Conservation (phyloP, 1,284 basidiomycete genomes). For the Melampsora abietis-canadensis region DNA sequence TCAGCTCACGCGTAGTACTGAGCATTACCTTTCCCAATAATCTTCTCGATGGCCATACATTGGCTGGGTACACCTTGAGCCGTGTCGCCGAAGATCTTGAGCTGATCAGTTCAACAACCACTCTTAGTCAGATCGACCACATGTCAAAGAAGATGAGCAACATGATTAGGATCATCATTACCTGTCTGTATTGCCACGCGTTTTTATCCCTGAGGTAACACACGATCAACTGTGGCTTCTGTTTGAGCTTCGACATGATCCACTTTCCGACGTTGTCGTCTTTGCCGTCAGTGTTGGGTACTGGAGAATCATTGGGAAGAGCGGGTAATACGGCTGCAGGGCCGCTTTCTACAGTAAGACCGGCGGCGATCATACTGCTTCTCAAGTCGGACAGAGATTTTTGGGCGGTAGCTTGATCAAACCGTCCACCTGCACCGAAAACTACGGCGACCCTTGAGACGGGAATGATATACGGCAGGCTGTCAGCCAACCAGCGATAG, state of each 20-base stretch:
- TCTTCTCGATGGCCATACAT: conserved; percentile 33
- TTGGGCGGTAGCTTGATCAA: background rate
- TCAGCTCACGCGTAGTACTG: conserved; percentile 40
- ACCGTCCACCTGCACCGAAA: conserved; percentile 9
- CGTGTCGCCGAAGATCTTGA: conserved; percentile 40
- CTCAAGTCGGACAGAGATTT: conserved; percentile 8
- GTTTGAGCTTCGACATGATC: conserved; percentile 36
- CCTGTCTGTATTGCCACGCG: conserved; percentile 38
- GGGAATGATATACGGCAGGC: background rate
- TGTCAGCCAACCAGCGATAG: background rate
- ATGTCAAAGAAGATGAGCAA: background rate
- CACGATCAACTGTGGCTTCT: conserved; percentile 36
- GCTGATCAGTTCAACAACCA: conserved; percentile 9
- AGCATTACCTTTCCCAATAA: conserved; percentile 23
- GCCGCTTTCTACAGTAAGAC: conserved; percentile 9
- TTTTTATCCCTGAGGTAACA: conserved; percentile 33
- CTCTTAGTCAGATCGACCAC: background rate
- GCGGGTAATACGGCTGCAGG: conserved; percentile 13
- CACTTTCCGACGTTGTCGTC: conserved; percentile 16
- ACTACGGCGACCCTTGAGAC: conserved; percentile 13
- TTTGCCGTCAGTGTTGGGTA: background rate
- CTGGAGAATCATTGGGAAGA: background rate
- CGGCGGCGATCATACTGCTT: background rate
- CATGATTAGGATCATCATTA: background rate
- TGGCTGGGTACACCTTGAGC: conserved; percentile 33